phyloP scores from a whole-genome alignment of 345 rosid species.

The Lepidium aucheri region DNA sequence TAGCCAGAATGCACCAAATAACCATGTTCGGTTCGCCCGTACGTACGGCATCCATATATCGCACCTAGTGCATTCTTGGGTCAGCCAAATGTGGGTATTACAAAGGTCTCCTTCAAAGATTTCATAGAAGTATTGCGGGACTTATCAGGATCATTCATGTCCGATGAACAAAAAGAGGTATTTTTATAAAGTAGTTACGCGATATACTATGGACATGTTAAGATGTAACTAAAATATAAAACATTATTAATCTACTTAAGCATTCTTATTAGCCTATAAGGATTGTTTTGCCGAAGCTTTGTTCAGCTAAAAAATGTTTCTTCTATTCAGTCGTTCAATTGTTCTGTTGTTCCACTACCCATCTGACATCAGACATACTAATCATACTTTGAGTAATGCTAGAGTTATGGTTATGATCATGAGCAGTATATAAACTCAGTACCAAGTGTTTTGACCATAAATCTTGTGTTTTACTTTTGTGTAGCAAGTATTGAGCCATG shows the following conservation, averaged over 20 bases:
- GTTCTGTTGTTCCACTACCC: not conserved
- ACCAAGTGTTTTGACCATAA: not conserved
- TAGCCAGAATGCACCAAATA: too few species aligned
- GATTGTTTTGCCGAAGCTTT: not conserved
- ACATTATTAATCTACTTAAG: too few species aligned
- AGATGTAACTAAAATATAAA: too few species aligned
- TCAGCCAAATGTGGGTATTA: too few species aligned
- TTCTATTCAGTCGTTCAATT: not conserved
- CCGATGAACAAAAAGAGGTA: conserved; percentile 72
- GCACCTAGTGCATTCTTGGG: too few species aligned
- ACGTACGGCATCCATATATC: too few species aligned
- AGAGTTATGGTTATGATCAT: not conserved
- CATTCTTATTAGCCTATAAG: not conserved
- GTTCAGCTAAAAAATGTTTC: not conserved
- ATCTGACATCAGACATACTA: not conserved
- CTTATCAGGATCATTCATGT: conserved; percentile 71
- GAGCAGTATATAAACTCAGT: not conserved
- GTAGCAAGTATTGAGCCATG: conserved; percentile 66
- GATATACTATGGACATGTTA: not conserved
- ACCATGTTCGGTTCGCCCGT: too few species aligned
- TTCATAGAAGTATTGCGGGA: conserved; percentile 74
- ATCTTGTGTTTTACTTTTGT: conserved; percentile 8
- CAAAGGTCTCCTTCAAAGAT: conserved; percentile 61
- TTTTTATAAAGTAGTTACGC: not conserved
- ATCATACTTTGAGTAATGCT: not conserved